phyloP scores from a whole-genome alignment of 352 stramenopile genomes.

The Globisporangium middletonii region DNA sequence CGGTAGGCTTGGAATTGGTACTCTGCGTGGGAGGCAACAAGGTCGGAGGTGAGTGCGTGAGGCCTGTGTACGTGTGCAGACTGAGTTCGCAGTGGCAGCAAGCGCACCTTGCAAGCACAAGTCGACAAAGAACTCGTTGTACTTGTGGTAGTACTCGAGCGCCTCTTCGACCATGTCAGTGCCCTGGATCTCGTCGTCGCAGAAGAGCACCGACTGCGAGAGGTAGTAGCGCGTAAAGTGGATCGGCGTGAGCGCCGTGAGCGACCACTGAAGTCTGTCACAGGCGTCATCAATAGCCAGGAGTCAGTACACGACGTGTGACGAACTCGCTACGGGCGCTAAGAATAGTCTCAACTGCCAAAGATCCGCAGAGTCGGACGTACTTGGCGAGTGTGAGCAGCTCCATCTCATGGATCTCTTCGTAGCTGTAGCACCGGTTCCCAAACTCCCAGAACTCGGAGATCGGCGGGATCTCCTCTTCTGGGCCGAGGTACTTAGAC shows the following conservation, averaged over 20 bases:
- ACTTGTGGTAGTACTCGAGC: constrained; percentile 76
- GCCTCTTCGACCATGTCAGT: constrained; percentile 69
- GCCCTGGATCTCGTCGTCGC: constrained; percentile 71
- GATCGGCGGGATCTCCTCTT: constrained; percentile 77
- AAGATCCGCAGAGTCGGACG: constrained; percentile 2
- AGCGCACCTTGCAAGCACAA: constrained; percentile 55
- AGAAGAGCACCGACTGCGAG: constrained; percentile 70
- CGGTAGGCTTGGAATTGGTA: constrained; percentile 81
- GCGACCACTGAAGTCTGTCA: constrained; percentile 60
- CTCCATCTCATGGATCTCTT: constrained; percentile 79
- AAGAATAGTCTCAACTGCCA: neutral
- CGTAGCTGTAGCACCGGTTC: constrained; percentile 78
- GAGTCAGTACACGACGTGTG: constrained; percentile 7
- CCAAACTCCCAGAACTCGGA: constrained; percentile 84
- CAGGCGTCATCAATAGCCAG: constrained; percentile 3
- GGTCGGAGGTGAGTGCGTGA: neutral
- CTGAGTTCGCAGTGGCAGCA: neutral
- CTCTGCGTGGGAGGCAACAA: constrained; percentile 21
- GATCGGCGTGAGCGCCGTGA: constrained; percentile 65
- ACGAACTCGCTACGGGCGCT: constrained; percentile 7
- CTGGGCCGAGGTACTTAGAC: constrained; percentile 71
- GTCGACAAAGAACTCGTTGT: constrained; percentile 83
- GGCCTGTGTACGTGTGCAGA: neutral
- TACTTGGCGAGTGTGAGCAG: constrained; percentile 47
- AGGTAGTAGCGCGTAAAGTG: constrained; percentile 82